Evolutionary conservation across 148 eudicot species (phyloP), one percentile per base, ranked within the genome.

Genomic region (Rhododendron vialii): DNA sequence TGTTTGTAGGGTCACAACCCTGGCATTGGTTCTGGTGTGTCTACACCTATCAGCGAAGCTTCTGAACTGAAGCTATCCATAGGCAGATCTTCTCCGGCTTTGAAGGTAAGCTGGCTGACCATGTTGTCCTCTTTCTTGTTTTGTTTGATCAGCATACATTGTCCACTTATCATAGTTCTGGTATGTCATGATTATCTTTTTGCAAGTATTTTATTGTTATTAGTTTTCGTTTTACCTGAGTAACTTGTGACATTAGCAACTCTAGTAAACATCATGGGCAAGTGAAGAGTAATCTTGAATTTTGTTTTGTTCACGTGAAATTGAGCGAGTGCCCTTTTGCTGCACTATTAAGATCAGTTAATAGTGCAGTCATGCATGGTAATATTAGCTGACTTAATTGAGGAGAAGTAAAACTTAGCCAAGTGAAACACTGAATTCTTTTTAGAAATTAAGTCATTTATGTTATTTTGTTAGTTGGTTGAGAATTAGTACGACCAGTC

Each of bases 1-100:
- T 87, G n/a, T 87, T 73, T 84, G 76, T 75, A 88, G 89, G 80
- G 83, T 85, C 69, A 38, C 75, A 88, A 87, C 77, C 86, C 65
- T 82, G 83, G 86, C 69, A 61, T 87, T 83, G 80, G 86, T 80
- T 78, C 73, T 59, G 85, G 38, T 71, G 77, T 85, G 33, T 87
- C 89, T 76, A 36, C 71, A 5, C 51, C 89, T 43, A 41, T 45
- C 47, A 63, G 83, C 69, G 88, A 84, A 83, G 74, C 50, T 67
- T 69, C 82, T 85, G 71, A 45, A 69, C 38, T 85, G 83, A 87
- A 85, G 87, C 76, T 83, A 84, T 83, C 85, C 33, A 14, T 67
- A 15, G 84, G 85, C 43, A 78, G 82, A 86, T 77, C 88, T 81
- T 79, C 87, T 63, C 84, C 26, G 74, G 78, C 30, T 81, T 75